Conservation (phyloP, 176 grass and related monocot species). For the Avena atlantica region DNA sequence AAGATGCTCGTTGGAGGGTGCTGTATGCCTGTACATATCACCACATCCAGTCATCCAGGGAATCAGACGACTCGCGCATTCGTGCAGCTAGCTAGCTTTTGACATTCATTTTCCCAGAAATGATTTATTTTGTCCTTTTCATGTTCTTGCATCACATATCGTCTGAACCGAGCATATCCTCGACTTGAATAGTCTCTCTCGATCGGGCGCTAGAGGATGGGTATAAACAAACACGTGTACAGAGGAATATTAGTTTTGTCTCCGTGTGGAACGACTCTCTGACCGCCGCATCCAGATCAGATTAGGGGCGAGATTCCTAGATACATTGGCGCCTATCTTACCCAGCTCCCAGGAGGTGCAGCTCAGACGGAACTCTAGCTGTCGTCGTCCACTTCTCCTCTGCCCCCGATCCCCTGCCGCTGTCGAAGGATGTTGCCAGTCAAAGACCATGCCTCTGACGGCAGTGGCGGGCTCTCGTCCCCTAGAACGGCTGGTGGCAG, state of each 20-base stretch:
- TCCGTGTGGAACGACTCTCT: neutral
- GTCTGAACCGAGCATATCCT: neutral
- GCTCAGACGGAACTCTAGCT: no score
- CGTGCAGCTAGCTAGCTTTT: neutral
- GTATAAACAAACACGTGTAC: no score
- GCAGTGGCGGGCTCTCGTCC: no score
- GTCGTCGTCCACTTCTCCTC: no score
- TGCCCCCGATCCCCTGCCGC: no score
- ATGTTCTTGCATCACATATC: neutral
- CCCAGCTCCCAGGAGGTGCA: no score
- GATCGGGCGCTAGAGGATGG: neutral
- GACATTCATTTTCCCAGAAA: neutral
- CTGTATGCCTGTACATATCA: neutral
- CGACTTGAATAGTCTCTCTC: neutral
- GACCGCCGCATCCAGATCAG: neutral
- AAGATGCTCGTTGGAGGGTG: neutral
- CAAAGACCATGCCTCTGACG: no score
- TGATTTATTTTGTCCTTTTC: neutral
- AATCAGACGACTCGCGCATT: neutral
- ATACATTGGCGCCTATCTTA: no score
- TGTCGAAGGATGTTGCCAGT: no score
- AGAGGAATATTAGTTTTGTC: neutral
- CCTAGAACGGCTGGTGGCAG: no score
- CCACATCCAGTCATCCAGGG: neutral
- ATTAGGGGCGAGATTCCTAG: neutral